Evolutionary conservation across 768 basidiomycete species (phyloP), one percentile per base, ranked within the genome.

Genomic region (Candolleomyces aberdarensis): DNA sequence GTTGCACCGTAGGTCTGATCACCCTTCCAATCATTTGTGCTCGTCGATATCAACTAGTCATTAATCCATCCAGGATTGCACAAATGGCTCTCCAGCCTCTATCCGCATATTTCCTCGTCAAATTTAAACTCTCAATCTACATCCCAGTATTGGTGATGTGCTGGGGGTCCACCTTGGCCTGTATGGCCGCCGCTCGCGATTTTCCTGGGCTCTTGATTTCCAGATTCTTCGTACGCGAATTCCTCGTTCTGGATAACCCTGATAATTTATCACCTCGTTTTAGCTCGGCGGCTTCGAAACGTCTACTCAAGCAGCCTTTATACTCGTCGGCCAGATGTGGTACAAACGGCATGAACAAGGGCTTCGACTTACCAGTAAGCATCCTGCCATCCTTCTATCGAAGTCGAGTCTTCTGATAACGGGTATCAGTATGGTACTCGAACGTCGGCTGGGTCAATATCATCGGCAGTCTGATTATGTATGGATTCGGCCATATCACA

Each of bases 331-430:
- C 1, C 75, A 76, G 55, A 73, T 73, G 10, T 76, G 73, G 73
- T 76, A 76, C 64, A 69, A 72, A 32, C 62, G 75, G 44, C 72
- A 70, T 22, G 75, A 76, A 58, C 75, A 76, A 60, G 73, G 75
- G 2, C 65, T 71, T 41, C 67, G 75, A 8, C 62, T 74, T 15
- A 72, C 72, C 20, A 63, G 73, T 74, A 53, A 59, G 71, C 50
- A 19, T 1, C 2, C 19, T 20, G 3, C 39, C 11, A 47, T 44
- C 40, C 47, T 19, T 29, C 6, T 39, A 26, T 36, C 6, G 17
- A 56, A 6, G 26, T 6, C 31, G 44, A n/a, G 5, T 40, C 22
- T 22, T 31, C 9, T 36, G 31, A 36, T 26, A 11, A 44, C 9
- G 5, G 17, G 6, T 26, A 31, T 41, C 56, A 76, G 75, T 72